These are phyloP conservation scores for Amphibolis antarctica DNA, from an alignment of 106 monocot species.

Conservation along the genomic window DNA sequence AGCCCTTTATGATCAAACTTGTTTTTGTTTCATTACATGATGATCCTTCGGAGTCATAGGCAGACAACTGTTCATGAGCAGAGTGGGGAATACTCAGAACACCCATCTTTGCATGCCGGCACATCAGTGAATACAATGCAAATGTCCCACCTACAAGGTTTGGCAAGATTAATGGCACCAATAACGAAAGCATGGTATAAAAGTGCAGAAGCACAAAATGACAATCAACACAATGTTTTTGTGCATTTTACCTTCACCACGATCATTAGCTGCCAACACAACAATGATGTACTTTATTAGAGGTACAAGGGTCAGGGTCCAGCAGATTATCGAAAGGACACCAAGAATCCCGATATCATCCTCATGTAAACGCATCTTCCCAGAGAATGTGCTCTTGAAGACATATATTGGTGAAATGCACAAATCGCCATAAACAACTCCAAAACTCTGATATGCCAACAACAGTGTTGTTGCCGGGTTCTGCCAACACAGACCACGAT, in stretches of 20 bases:
- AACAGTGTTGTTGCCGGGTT: constrained; percentile 25
- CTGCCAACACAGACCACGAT: constrained; percentile 12
- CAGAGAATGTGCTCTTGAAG: constrained; percentile 50
- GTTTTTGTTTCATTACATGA: constrained; percentile 28
- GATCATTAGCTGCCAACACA: constrained; percentile 57
- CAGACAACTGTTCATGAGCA: constrained; percentile 18
- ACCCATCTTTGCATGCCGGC: constrained; percentile 54
- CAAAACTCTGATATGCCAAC: constrained; percentile 68
- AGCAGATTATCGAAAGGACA: constrained; percentile 54
- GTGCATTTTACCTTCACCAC: constrained; percentile 45
- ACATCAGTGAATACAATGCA: constrained; percentile 76
- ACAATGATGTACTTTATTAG: constrained; percentile 51
- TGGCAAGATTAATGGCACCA: neutral
- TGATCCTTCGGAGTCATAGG: constrained; percentile 8
- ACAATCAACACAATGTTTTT: neutral
- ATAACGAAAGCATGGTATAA: neutral
- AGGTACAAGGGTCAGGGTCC: constrained; percentile 57
- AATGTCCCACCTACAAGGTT: constrained; percentile 59
- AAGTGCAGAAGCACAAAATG: neutral
- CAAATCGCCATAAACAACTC: constrained; percentile 65
- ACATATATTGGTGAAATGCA: constrained; percentile 68
- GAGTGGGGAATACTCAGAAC: constrained; percentile 16
- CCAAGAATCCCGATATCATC: constrained; percentile 46
- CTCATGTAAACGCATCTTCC: constrained; percentile 37
- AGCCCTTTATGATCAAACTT: constrained; percentile 37